Base-by-base conservation (phyloP, 1,139 yeast genomes). In the Taphrina flavorubra region DNA sequence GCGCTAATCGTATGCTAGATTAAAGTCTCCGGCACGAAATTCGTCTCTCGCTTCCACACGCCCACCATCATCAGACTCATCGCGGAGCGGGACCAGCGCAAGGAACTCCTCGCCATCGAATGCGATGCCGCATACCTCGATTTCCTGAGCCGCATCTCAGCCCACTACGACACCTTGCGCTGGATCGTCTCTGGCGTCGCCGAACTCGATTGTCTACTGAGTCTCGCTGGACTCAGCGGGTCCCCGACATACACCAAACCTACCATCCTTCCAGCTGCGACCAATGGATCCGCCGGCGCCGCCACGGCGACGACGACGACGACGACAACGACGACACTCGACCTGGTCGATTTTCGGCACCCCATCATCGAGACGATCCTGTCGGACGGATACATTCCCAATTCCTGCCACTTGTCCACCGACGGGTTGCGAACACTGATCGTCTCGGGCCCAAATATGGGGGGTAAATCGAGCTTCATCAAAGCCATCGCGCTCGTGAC, bases 371-470 rank as follows among this genome's bases (percentile, higher is more conserved):
- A 90, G 75, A 82, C 83, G 51, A 40, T 60, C 7, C 74, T 83
- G 53, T 74, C 82, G 20, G 79, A 79, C 51, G 74, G 77, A 6
- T 90, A 87, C 76, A 90, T 92, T 6, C 83, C 97, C 1, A 94
- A 92, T 75, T 86, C 87, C 72, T 83, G 89, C 8, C 69, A 77
- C 1, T 83, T 90, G 80, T 73, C 80, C 3, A 76, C 78, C 14
- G 77, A 80, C 61, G 76, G 79, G 0, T 80, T 74, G 1, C 76
- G 80, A 0, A 84, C 87, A 0, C 78, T 89, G 72, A 82, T 90
- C 10, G 83, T 89, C 37, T 87, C 92, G 0, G 90, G 90, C 0
- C 90, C 92, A 0, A 87, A 87, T 72, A 87, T 87, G 92, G 92
- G 92, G 6, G 92, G 92, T 1, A 87, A 87, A 74, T 85, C 89